Base-by-base conservation (phyloP, 306 rosid species). In the Senna siamea region DNA sequence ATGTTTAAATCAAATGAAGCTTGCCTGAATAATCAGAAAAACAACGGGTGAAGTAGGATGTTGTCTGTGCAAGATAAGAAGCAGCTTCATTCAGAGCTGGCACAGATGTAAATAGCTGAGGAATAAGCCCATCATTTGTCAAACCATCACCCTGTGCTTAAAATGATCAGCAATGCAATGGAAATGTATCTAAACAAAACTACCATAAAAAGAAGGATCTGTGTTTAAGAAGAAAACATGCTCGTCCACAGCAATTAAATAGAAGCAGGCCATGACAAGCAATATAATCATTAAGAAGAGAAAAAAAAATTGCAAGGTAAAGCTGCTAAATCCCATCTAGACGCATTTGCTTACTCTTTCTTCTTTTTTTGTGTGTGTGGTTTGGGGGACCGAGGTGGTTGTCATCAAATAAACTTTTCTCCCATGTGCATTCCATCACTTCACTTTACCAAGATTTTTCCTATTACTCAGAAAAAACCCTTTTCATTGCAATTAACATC, bases 21-120 rank as follows among this genome's bases (percentile, higher is more conserved):
- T 80, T 83, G 86, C 99, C 98, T 70, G 97, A 88, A 83, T 46
- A 66, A 85, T 94, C 96, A 28, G 95, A 79, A 79, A 94, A 94
- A 86, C 96, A 94, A 20, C 93, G 78, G 37, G 96, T 76, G 12
- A 94, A 50, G 80, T 74, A 92, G 40, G 97, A 87, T n/a, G 99
- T 87, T 76, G 95, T 92, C 80, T 88, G 95, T 61, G 97, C 87
- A 60, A 95, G 69, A 80, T 92, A 95, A 67, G 98, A 84, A 55
- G 98, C 97, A 66, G 98, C 99, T 0, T 87, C 97, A 72, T 85
- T 87, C 55, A 95, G 87, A 59, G 90, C 76, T n/a, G 99, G 96
- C 46, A 95, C 84, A 28, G 98, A 92, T 23, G 96, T 89, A 78
- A 92, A 83, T 48, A 95, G 78, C 35, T 88, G 90, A 76, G 97